Evolutionary conservation across 345 rosid genomes (phyloP).

Genomic region (Populus euphratica): DNA sequence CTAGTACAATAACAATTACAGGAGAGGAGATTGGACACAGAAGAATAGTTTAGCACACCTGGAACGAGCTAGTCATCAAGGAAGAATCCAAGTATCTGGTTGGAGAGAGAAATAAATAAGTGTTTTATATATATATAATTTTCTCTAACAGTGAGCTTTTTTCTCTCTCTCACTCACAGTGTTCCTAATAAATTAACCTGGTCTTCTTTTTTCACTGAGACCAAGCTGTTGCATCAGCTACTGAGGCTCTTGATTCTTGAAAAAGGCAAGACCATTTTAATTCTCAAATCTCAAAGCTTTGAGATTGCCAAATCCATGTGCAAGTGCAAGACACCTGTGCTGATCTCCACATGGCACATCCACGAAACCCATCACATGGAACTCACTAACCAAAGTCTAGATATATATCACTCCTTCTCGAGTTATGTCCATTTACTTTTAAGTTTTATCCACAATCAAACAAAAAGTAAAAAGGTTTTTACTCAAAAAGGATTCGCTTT

Average conservation of each 20-base stretch:
- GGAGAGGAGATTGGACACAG: not conserved
- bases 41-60: not conserved
- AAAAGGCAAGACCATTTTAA: slow-evolving; percentile 6
- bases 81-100: slow-evolving; percentile 1
- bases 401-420: not conserved
- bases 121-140: too few relatives aligned
- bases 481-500: not conserved
- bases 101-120: not conserved
- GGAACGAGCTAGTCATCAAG: not conserved
- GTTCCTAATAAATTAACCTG: not conserved
- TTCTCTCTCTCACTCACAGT: not conserved
- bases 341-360: slow-evolving; percentile 19
- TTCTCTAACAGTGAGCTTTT: not conserved
- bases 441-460: slow-evolving; percentile 3
- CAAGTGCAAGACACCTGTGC: slow-evolving; percentile 13
- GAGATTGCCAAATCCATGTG: slow-evolving; percentile 38
- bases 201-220: slow-evolving; percentile 7
- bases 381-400: not conserved
- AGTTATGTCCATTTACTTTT: not conserved
- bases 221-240: slow-evolving; percentile 16
- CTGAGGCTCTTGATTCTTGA: slow-evolving; percentile 24
- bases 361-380: slow-evolving; percentile 12
- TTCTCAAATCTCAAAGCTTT: slow-evolving; percentile 23
- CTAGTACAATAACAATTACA: too few relatives aligned
- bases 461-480: not conserved